These are phyloP conservation scores for Poa annua DNA, from an alignment of 176 grass and related monocot species.

Conservation along the genomic window DNA sequence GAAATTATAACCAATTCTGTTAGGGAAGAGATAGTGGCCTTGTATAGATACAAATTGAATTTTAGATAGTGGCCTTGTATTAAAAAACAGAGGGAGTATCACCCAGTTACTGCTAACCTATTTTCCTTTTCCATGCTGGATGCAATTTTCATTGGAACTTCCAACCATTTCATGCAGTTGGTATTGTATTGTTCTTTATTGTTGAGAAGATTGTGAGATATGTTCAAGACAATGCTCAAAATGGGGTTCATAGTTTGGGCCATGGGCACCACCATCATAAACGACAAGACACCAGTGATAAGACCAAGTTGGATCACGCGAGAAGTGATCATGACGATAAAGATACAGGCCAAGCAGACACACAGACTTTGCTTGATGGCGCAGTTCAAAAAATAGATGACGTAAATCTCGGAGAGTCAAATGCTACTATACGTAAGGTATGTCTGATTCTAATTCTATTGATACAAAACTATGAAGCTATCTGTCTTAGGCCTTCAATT, in stretches of 20 bases:
- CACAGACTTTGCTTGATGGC: slow-evolving; percentile 35
- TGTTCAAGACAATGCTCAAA: slow-evolving; percentile 78
- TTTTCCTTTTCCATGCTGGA: slow-evolving; percentile 7
- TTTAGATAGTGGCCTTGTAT: no score
- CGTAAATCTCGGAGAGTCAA: slow-evolving; percentile 44
- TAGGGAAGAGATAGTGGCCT: no score
- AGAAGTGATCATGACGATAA: slow-evolving; percentile 37
- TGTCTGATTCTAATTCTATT: neutral
- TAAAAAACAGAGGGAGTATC: neutral
- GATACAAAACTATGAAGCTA: slow-evolving; percentile 9
- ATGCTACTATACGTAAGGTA: slow-evolving; percentile 81
- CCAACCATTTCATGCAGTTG: slow-evolving; percentile 64
- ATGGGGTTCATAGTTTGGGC: slow-evolving; percentile 41
- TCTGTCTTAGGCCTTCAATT: neutral
- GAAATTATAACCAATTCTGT: no score
- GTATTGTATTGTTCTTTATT: slow-evolving; percentile 92
- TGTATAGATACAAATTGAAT: no score
- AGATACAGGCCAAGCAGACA: slow-evolving; percentile 13
- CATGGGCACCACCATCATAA: slow-evolving; percentile 81
- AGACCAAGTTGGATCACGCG: slow-evolving; percentile 40
- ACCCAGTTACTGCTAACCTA: neutral
- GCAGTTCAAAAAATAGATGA: slow-evolving; percentile 47
- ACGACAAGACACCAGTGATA: slow-evolving; percentile 43
- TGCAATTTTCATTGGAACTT: slow-evolving; percentile 19
- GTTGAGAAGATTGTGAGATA: slow-evolving; percentile 98